Evolutionary conservation across 257 asterid genomes (phyloP), one percentile per base, ranked within the genome.

Genomic region (Scutellaria minor): DNA sequence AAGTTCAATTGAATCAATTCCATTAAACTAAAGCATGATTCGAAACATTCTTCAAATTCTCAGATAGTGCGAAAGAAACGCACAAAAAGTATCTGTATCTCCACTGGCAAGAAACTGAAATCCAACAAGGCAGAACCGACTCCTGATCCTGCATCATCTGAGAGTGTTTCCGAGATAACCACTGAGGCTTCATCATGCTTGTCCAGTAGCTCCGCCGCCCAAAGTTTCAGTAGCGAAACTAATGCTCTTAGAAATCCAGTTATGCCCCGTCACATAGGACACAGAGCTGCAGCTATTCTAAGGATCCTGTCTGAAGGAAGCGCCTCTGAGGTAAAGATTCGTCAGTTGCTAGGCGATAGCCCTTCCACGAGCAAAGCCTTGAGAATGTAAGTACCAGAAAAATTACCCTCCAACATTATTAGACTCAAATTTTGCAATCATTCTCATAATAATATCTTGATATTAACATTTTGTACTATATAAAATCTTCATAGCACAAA

Each of bases 351-450:
- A 0, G 98, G 99, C 37, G 96, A 95, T 78, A 95, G 95, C 86
- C 99, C 98, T 73, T 87, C 96, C 78, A 91, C 97, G 54, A 95
- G 99, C 96, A 95, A 95, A 82, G 99, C 99, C 65, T 85, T 95
- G 84, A 87, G 99, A 87, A 81, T 90, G 99, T 93, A 73, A 80
- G 82, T 70, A 63, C 44, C 55, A 71, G 42, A 18, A 40, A 44
- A 60, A 51, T 46, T 68, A 31, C 59, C 61, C 70, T 50, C 66
- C 68, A 2, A 61, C 45, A 60, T 27, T 24, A 24, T 24, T 50
- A 51, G 37, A 50, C 52, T 27, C 45, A 42, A 15, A 42, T 59
- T 20, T 6, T 13, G 61, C 24, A 39, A 22, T 44, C 44, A 40
- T 27, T 15, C 48, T 7, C 47, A 45, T 27, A 3, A 54, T 56